Evolutionary conservation across 495 filamentous ascomycete genomes (phyloP), one percentile per base, ranked within the genome.

Genomic region (Platismatia glauca): DNA sequence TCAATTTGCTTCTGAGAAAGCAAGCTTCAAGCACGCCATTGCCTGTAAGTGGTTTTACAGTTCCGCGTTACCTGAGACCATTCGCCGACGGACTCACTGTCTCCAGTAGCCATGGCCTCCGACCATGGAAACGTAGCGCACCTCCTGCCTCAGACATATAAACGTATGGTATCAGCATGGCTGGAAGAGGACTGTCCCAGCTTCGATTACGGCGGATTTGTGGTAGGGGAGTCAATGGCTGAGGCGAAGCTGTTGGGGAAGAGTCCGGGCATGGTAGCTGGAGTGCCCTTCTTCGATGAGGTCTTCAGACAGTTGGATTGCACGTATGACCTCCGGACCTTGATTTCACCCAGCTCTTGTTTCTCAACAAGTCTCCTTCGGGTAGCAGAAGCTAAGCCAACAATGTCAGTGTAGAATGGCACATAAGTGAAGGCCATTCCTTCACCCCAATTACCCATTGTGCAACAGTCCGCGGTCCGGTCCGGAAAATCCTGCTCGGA

Each of bases 181-280:
- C 86, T 96, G 7, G 87, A 89, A 63, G 94, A 98, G 75, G 94
- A 98, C 76, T 93, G 90, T 29, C 94, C 94, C 4, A 91, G 89
- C 38, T 92, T 95, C 72, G 94, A 98, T 77, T 96, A 96, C 71
- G 95, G 91, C 66, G 94, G 94, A 46, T 98, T 95, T 70, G 94
- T 98, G 12, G 94, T 98, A 16, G 94, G 94, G 55, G 85, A 92
- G 61, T 78, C 81, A 22, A 77, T 79, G 8, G 85, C 86, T 46
- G 89, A 88, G 64, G 95, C 94, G 4, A 89, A 85, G 15, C 78
- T 98, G 43, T 84, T 92, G 69, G 90, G 89, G n/a, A 98, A 97
- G 77, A 89, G 86, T 62, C 72, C 82, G 52, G 94, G 94, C 52
- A 82, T 98, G 48, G 76, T 97, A 53, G 94, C 95, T 34, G 94